Evolutionary conservation across 2,329 filamentous ascomycete genomes (phyloP), one percentile per base, ranked within the genome.

Genomic region (Nothophaeocryptopus gaeumannii): DNA sequence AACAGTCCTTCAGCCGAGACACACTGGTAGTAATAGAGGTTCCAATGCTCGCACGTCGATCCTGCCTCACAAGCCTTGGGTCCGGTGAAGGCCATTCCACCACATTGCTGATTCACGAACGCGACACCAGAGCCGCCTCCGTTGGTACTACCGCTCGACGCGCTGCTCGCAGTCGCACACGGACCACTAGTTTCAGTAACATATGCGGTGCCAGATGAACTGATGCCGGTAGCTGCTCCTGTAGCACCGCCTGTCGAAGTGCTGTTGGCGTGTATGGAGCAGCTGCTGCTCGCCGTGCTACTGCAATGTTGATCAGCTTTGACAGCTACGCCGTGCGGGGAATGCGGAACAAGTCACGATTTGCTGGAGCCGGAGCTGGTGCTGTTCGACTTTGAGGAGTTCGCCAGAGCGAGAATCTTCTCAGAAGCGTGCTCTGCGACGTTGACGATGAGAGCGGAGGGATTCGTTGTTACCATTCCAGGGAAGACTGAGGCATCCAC

Each of bases 401-500:
- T 7, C 8, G n/a, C 34, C 35, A 77, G 58, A 13, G 72, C 74
- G 13, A 80, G 59, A 52, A 79, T 79, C 58, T 69, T 76, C 57
- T 74, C 73, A 4, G 76, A 76, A 8, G 82, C 82, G 36, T 77
- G 76, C 72, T 87, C 84, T 13, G 83, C 79, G 13, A 78, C 81
- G 32, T 82, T 74, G 64, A 86, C 82, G 58, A 86, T 80, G 34
- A 81, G 78, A 1, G 82, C 78, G 40, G 81, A 79, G 1, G 85
- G 85, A 68, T 89, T 89, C 13, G 83, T 81, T 0, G 82, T 83
- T 2, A 83, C 76, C 58, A 86, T 79, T 55, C 85, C 84, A 0
- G 85, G 84, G 70, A 86, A 85, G 61, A 88, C 83, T 53, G 78
- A 80, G 0, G 80, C 84, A 60, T 88, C 84, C 3, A 87, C 81